Evolutionary conservation across 192 early-diverging fungal genomes (phyloP).

Genomic region (Entomortierella parvispora): DNA sequence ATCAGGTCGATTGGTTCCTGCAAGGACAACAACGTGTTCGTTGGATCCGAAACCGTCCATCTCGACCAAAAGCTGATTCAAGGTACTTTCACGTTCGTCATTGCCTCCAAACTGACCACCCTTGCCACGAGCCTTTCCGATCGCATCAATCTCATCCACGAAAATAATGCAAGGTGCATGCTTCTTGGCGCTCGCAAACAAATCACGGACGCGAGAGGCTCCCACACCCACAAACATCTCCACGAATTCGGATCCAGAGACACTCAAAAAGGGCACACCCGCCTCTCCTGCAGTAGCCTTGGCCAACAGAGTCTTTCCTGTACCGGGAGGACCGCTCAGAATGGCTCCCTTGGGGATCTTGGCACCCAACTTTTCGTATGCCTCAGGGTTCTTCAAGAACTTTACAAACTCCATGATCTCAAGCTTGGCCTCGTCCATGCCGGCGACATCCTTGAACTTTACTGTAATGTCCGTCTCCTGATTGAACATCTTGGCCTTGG

Average conservation of each 20-base stretch:
- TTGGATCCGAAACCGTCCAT: slow-evolving; percentile 97
- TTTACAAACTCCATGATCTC: slow-evolving; percentile 99
- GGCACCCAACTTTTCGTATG: slow-evolving; percentile 93
- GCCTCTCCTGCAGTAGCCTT: slow-evolving; percentile 99
- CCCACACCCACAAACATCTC: slow-evolving; percentile 99
- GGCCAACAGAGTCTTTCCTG: slow-evolving; percentile 97
- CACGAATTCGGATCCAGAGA: slow-evolving; percentile 99
- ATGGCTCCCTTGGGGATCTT: slow-evolving; percentile 99
- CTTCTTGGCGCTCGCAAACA: slow-evolving; percentile 98
- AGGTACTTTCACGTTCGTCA: slow-evolving; percentile 98
- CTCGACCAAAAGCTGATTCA: slow-evolving; percentile 99
- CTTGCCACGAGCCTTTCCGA: slow-evolving; percentile 96
- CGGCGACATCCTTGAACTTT: slow-evolving; percentile 99
- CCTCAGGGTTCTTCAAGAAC: slow-evolving; percentile 94
- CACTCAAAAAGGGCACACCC: slow-evolving; percentile 96
- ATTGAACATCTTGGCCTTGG: slow-evolving; percentile 96
- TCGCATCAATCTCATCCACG: slow-evolving; percentile 99
- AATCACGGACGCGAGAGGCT: slow-evolving; percentile 90
- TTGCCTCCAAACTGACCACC: slow-evolving; percentile 92
- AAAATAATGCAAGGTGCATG: slow-evolving; percentile 99
- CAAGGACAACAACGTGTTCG: slow-evolving; percentile 95
- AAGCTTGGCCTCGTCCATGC: slow-evolving; percentile 99
- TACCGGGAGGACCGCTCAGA: slow-evolving; percentile 92
- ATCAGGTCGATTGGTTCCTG: slow-evolving; percentile 98
- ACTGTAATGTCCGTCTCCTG: slow-evolving; percentile 96